phyloP scores from a whole-genome alignment of 129 eudicot species.

The Logfia minima region DNA sequence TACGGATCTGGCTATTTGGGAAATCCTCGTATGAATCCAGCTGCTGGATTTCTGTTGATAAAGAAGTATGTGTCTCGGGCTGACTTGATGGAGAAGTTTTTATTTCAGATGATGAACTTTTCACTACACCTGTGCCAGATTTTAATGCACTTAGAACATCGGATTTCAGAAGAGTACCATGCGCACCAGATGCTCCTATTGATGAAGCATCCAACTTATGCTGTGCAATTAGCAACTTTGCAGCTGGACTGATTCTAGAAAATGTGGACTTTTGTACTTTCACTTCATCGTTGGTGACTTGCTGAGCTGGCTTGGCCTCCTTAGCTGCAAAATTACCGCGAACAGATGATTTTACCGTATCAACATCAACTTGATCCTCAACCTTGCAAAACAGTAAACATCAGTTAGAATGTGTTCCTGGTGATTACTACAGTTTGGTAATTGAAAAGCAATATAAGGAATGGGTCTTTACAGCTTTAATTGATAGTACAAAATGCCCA shows the following conservation, averaged over 20 bases:
- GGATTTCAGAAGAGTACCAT: constrained; percentile 88
- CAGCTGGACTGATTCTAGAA: constrained; percentile 89
- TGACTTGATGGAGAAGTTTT: constrained; percentile 42
- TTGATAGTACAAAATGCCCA: constrained; percentile 3
- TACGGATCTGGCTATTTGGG: constrained; percentile 90
- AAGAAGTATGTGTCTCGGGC: constrained; percentile 43
- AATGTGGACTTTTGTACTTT: constrained; percentile 47
- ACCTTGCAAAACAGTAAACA: constrained; percentile 57
- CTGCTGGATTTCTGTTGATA: constrained; percentile 44
- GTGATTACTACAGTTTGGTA: background rate
- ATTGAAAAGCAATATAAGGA: background rate
- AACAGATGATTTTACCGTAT: constrained; percentile 52
- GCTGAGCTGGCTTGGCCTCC: constrained; percentile 53
- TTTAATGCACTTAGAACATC: constrained; percentile 87
- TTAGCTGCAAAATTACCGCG: constrained; percentile 43
- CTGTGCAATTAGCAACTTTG: constrained; percentile 71
- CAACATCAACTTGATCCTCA: constrained; percentile 84
- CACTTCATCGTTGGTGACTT: constrained; percentile 32
- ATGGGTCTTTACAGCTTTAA: background rate
- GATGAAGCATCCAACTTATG: constrained; percentile 80
- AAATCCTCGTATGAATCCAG: constrained; percentile 64
- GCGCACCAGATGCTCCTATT: constrained; percentile 78
- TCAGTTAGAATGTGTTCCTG: background rate
- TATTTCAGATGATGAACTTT: constrained; percentile 43
- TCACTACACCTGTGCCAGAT: constrained; percentile 65